A percentile compares a stretch with the other conserved stretches of the same genome.
These are phyloP conservation scores for Candida railenensis DNA, from an alignment of 805 yeast species.

Conservation along the genomic window DNA sequence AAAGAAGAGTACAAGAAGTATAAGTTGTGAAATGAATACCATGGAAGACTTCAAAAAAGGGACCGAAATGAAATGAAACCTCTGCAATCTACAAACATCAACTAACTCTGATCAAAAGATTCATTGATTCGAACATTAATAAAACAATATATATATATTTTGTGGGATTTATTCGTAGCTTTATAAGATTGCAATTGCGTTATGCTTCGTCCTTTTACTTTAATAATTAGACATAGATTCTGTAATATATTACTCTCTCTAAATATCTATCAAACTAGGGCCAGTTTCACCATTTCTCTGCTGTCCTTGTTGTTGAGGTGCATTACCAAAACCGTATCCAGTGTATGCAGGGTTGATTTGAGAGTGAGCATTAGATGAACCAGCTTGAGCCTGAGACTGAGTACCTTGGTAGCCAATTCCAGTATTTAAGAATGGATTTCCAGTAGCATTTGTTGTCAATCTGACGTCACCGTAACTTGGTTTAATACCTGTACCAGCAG, in stretches of 20 bases:
- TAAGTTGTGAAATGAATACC: too few relatives aligned
- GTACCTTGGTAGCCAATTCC: conserved; percentile 48
- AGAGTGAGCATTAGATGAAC: conserved; percentile 30
- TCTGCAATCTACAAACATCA: too few relatives aligned
- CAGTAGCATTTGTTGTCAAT: conserved; percentile 39
- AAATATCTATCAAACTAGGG: conserved; percentile 48
- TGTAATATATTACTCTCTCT: too few relatives aligned
- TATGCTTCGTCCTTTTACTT: too few relatives aligned
- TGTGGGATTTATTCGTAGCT: too few relatives aligned
- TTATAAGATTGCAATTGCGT: too few relatives aligned
- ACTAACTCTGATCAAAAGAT: too few relatives aligned
- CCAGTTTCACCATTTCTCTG: conserved; percentile 33
- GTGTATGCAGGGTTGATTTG: conserved; percentile 77
- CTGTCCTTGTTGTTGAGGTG: conserved; percentile 33
- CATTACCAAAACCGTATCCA: conserved; percentile 94
- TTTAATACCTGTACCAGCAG: conserved; percentile 81
- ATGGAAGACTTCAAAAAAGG: too few relatives aligned
- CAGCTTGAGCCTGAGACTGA: conserved; percentile 19
- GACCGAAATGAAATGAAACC: too few relatives aligned
- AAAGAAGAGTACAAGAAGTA: conserved; percentile 21
- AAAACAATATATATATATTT: too few relatives aligned
- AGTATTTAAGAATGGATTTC: conserved; percentile 62
- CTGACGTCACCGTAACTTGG: conserved; percentile 38
- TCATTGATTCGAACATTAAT: too few relatives aligned
- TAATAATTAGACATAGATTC: too few relatives aligned